Conservation (phyloP, 106 monocot species). For the Phalaenopsis equestris region DNA sequence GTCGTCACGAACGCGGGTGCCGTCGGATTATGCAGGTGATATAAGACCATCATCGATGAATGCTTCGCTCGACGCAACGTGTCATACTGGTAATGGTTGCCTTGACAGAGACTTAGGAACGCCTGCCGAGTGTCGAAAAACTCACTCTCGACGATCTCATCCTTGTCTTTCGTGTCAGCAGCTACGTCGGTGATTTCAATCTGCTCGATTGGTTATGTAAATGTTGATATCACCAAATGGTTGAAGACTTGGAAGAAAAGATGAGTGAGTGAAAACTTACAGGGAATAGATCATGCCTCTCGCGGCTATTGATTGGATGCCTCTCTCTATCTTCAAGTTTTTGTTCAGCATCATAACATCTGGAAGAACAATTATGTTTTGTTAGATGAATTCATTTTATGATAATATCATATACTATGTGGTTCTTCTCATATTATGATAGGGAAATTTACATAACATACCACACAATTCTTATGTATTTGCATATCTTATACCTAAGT, state of each 20-base stretch:
- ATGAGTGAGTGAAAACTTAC: constrained; percentile 19
- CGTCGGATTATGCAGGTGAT: constrained; percentile 90
- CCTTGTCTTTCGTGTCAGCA: constrained; percentile 69
- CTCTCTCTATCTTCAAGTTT: constrained; percentile 64
- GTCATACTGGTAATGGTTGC: constrained; percentile 89
- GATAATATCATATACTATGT: background rate
- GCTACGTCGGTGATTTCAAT: constrained; percentile 52
- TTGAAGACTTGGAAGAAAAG: too few species aligned
- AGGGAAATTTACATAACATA: too few species aligned
- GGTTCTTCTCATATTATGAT: background rate
- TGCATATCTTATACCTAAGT: too few species aligned
- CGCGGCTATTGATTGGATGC: constrained; percentile 54
- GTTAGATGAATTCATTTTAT: background rate
- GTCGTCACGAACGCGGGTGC: constrained; percentile 83
- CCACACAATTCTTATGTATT: too few species aligned
- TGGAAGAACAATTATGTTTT: constrained; percentile 11
- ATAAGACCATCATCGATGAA: constrained; percentile 89
- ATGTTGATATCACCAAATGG: background rate
- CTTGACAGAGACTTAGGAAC: constrained; percentile 83
- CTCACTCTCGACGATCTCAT: constrained; percentile 80
- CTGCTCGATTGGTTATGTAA: constrained; percentile 14
- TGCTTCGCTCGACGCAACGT: constrained; percentile 84
- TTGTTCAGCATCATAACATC: constrained; percentile 65
- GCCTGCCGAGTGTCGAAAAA: constrained; percentile 88
- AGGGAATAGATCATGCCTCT: constrained; percentile 45